Conservation (phyloP, 78 protist genomes). For the Creolimax fragrantissima region DNA sequence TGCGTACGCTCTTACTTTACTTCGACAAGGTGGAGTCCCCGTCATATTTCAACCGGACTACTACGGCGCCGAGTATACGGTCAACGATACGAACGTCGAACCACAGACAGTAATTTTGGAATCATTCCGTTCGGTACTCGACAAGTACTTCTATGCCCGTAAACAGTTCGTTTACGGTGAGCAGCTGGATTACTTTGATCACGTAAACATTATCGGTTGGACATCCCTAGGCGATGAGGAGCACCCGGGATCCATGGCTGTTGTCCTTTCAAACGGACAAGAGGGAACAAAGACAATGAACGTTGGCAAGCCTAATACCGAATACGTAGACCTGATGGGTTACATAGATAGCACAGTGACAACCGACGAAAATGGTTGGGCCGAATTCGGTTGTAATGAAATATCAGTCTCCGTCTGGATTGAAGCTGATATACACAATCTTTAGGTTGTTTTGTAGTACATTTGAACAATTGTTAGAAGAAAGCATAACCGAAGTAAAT, state of each 20-base stretch:
- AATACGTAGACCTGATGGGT: not conserved
- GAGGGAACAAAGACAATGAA: not conserved
- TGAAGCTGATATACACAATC: not conserved
- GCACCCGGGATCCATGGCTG: conserved; percentile 3
- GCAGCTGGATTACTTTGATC: not conserved
- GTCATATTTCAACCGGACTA: not conserved
- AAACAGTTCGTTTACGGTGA: not conserved
- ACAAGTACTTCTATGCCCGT: not conserved
- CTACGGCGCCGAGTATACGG: not conserved
- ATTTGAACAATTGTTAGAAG: too few relatives aligned
- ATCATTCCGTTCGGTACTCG: not conserved
- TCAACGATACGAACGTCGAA: too few relatives aligned
- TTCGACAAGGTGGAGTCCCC: conserved; percentile 3
- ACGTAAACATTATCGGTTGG: not conserved
- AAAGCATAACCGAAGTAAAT: too few relatives aligned
- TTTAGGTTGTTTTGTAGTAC: too few relatives aligned
- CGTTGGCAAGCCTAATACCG: not conserved
- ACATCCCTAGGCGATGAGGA: not conserved
- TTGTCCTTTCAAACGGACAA: not conserved
- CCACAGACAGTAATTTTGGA: not conserved
- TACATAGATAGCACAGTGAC: not conserved
- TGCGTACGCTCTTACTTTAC: conserved; percentile 19
- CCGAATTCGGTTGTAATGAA: not conserved
- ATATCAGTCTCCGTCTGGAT: not conserved
- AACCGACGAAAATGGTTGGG: not conserved